Evolutionary conservation across 2,329 filamentous ascomycete species (phyloP), one percentile per base, ranked within the genome.

Genomic region (Exophiala sp.): DNA sequence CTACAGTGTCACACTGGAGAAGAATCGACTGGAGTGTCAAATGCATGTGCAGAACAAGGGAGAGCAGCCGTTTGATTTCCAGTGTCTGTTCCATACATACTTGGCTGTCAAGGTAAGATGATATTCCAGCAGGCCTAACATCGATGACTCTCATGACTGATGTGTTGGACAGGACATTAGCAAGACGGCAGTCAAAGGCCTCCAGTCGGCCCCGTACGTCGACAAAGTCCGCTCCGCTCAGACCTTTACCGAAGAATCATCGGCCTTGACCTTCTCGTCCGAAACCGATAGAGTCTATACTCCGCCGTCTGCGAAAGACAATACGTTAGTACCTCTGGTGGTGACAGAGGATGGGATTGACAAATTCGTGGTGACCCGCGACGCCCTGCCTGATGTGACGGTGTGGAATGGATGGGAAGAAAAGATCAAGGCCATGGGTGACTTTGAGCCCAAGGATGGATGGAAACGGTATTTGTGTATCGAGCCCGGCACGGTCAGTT

Each of bases 391-490:
- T 55, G 88, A 97, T 60, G 83, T 93, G 13, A 91, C 96, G 1
- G 86, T 97, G 23, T 98, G 93, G 93, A 98, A 98, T 70, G 93
- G 93, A 1, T 96, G 91, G 89, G 76, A 78, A 34, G 87, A 90
- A 57, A 95, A 94, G 74, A 82, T 87, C 1, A 80, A 82, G 61
- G 77, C 77, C 3, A 95, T 95, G 72, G 82, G 74, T 45, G 93
- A 98, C 68, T 96, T 97, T 66, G 79, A 78, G 51, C 93, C 93
- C 43, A 86, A 94, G 64, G 86, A 90, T 46, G 93, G 86, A 30
- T 97, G 85, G 75, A 88, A 88, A 75, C 81, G 88, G 52, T 96
- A 97, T 88, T 74, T 98, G 37, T 97, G 93, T 65, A 80, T 97
- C 43, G 93, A 98, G 75, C 86, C 91, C 2, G 93, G 93, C 10